Percentiles rank a stretch among this genome's conserved stretches.
These are phyloP conservation scores for Cryptococcus sp. DNA, from an alignment of 1,284 basidiomycete genomes.

Conservation along the genomic window DNA sequence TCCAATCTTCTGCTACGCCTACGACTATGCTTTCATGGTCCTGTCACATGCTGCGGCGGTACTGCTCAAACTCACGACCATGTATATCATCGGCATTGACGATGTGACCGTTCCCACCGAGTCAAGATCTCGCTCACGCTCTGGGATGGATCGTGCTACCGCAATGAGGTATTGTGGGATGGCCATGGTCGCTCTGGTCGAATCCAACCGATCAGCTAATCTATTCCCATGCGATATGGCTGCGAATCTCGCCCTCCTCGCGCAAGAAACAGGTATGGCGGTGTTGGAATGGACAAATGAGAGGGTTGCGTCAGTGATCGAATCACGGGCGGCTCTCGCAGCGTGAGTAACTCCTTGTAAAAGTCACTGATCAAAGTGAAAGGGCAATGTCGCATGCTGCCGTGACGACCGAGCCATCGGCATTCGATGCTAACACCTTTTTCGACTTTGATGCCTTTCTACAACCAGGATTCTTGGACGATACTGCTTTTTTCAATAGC, in stretches of 20 bases:
- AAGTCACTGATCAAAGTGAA: not conserved
- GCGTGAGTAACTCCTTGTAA: slow-evolving; percentile 3
- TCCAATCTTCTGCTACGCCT: slow-evolving; percentile 11
- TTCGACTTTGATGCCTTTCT: slow-evolving; percentile 14
- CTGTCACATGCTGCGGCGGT: slow-evolving; percentile 14
- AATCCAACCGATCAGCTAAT: slow-evolving; percentile 18
- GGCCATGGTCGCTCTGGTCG: slow-evolving; percentile 18
- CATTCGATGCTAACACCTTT: not conserved
- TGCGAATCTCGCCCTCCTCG: slow-evolving; percentile 14
- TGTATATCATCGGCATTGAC: slow-evolving; percentile 4
- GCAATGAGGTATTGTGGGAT: slow-evolving; percentile 17
- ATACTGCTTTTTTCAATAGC: slow-evolving; percentile 5
- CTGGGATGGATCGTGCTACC: slow-evolving; percentile 5
- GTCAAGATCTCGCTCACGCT: not conserved
- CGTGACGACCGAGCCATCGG: not conserved
- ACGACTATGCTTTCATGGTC: slow-evolving; percentile 21
- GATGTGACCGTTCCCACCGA: not conserved
- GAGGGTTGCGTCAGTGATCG: slow-evolving; percentile 2
- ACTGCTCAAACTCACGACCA: slow-evolving; percentile 11
- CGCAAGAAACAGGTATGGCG: slow-evolving; percentile 15
- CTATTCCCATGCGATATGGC: slow-evolving; percentile 22
- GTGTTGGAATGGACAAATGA: slow-evolving; percentile 13
- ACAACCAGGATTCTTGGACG: slow-evolving; percentile 13
- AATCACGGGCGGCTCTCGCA: slow-evolving; percentile 1
- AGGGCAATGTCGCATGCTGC: not conserved